Evolutionary conservation across 495 filamentous ascomycete species (phyloP).

Genomic region (Aspergillus asperescens): DNA sequence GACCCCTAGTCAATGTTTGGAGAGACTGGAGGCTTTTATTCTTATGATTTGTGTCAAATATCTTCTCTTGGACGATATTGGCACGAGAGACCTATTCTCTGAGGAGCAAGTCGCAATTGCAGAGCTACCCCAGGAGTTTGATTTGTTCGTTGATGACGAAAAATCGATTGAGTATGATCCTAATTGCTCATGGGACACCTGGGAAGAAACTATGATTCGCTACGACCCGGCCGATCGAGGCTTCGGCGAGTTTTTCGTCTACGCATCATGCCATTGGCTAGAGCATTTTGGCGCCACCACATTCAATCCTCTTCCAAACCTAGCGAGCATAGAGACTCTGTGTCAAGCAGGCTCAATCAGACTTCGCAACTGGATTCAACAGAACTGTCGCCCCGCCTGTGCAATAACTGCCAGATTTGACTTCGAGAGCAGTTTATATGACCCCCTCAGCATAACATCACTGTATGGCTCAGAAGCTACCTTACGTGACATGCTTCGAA

Average conservation of each 20-base stretch:
- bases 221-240: constrained; percentile 20
- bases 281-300: constrained; percentile 15
- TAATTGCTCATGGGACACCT: constrained; percentile 21
- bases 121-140: constrained; percentile 17
- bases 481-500: constrained; percentile 9
- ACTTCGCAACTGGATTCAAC: constrained; percentile 24
- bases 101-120: constrained; percentile 20
- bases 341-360: constrained; percentile 19
- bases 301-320: constrained; percentile 15
- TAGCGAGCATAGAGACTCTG: constrained; percentile 18
- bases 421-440: constrained; percentile 21
- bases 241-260: constrained; percentile 24
- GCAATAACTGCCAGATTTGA: constrained; percentile 20
- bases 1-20: not conserved
- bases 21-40: constrained; percentile 18
- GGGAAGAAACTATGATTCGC: constrained; percentile 25
- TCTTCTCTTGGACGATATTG: constrained; percentile 26
- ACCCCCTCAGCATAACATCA: constrained; percentile 27
- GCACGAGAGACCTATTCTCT: constrained; percentile 18
- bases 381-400: constrained; percentile 24
- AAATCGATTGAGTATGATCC: constrained; percentile 14
- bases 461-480: constrained; percentile 22
- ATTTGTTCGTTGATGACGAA: constrained; percentile 14
- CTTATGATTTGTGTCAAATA: constrained; percentile 24
- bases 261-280: constrained; percentile 24